phyloP scores from a whole-genome alignment of 2,329 filamentous ascomycete species.

The Ophiosphaerella korrae region DNA sequence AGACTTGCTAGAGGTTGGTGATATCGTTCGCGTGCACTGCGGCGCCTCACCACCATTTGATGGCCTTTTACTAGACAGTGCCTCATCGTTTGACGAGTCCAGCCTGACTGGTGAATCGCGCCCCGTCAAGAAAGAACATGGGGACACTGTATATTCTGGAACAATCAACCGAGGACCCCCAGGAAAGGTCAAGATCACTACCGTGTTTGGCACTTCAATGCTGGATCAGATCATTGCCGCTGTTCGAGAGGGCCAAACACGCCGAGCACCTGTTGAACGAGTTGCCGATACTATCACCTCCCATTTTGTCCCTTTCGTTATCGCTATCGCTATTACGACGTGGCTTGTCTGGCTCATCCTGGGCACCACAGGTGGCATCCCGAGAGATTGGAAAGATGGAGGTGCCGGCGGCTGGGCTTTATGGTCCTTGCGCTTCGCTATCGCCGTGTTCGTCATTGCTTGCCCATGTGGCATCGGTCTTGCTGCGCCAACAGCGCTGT shows the following conservation, averaged over 20 bases:
- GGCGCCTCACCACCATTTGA: conserved; percentile 87
- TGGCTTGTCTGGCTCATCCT: conserved; percentile 75
- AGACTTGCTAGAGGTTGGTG: conserved; percentile 66
- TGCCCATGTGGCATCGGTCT: conserved; percentile 84
- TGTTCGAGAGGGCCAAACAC: conserved; percentile 77
- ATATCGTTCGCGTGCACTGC: conserved; percentile 71
- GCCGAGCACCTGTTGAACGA: conserved; percentile 75
- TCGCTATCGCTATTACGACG: conserved; percentile 69
- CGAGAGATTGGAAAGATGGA: conserved; percentile 60
- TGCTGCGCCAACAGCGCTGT: conserved; percentile 83
- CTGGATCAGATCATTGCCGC: conserved; percentile 79
- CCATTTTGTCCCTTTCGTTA: conserved; percentile 78
- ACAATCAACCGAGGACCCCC: conserved; percentile 74
- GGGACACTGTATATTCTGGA: conserved; percentile 72
- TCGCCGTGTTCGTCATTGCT: conserved; percentile 84
- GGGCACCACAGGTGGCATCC: conserved; percentile 63
- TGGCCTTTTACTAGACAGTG: conserved; percentile 63
- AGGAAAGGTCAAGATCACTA: conserved; percentile 67
- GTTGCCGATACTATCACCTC: conserved; percentile 74
- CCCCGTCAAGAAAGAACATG: conserved; percentile 65
- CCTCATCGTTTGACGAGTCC: conserved; percentile 81
- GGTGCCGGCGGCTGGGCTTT: conserved; percentile 68
- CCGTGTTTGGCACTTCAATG: conserved; percentile 72
- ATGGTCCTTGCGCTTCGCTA: conserved; percentile 82
- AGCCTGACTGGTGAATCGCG: conserved; percentile 82